These are phyloP conservation scores for Escovopsis sp. DNA, from an alignment of 2,329 filamentous ascomycete species.

Conservation along the genomic window DNA sequence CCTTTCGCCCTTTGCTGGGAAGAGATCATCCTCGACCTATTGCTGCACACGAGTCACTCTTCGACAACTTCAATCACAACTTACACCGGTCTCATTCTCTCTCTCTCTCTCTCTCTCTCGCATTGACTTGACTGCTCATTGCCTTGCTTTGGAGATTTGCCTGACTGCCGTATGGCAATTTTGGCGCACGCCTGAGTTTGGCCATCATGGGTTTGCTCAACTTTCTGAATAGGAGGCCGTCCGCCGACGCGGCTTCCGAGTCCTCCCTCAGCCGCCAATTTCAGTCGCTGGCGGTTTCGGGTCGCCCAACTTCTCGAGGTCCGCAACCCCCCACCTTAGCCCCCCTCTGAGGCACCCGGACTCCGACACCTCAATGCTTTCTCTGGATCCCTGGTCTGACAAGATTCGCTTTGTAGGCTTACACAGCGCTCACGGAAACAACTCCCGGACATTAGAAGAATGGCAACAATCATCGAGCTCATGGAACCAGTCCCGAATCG, in stretches of 20 bases:
- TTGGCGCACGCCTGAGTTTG: neutral
- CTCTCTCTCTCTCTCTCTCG: neutral
- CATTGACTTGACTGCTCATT: neutral
- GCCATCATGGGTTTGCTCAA: slow-evolving; percentile 6
- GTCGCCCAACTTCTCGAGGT: slow-evolving; percentile 1
- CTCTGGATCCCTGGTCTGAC: neutral
- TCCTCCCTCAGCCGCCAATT: neutral
- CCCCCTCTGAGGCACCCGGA: no score
- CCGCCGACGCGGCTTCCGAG: slow-evolving; percentile 1
- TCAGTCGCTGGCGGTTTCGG: neutral
- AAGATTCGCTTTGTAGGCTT: neutral
- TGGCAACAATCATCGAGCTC: neutral
- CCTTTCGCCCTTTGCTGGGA: no score
- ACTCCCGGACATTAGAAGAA: neutral
- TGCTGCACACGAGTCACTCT: neutral
- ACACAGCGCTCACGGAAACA: slow-evolving; percentile 1
- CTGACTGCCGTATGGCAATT: slow-evolving; percentile 1
- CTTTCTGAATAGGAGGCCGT: slow-evolving; percentile 4
- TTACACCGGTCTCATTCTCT: no score
- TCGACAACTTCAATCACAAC: neutral
- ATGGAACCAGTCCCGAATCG: neutral
- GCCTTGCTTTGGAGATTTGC: neutral
- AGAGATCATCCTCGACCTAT: no score
- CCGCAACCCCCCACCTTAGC: neutral
- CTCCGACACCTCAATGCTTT: no score